Conservation (phyloP, 306 rosid species). For the Leucaena leucocephala region DNA sequence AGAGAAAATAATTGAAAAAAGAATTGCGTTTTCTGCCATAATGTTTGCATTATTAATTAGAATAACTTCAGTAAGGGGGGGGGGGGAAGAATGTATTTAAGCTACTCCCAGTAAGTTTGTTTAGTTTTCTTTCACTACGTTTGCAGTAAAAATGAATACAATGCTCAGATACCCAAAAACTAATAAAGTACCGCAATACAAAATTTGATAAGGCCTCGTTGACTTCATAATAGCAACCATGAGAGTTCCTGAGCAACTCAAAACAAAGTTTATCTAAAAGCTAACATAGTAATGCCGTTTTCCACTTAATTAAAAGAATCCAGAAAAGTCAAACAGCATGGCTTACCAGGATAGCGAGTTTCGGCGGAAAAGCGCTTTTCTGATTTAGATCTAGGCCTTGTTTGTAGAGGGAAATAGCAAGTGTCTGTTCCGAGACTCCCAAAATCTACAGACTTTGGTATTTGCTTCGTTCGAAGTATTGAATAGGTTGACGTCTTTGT, state of each 20-base stretch:
- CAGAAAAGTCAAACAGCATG: not conserved
- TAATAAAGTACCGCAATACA: not conserved
- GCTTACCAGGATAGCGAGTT: not conserved
- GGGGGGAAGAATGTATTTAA: not conserved
- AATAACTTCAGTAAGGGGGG: too few species aligned
- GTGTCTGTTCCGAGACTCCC: not conserved
- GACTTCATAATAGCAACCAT: not conserved
- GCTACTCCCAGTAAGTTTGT: not conserved
- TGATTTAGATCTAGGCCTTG: slow-evolving; percentile 39
- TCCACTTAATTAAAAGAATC: not conserved
- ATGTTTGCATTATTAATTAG: not conserved
- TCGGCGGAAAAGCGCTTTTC: not conserved
- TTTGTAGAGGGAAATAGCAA: slow-evolving; percentile 6
- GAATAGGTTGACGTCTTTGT: not conserved
- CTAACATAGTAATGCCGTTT: not conserved
- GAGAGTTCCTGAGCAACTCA: not conserved
- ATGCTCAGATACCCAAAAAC: not conserved
- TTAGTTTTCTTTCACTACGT: too few species aligned
- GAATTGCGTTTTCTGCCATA: slow-evolving; percentile 1
- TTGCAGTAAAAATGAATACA: not conserved
- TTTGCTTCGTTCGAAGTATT: not conserved
- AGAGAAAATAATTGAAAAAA: slow-evolving; percentile 7
- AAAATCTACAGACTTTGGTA: not conserved
- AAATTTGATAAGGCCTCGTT: not conserved
- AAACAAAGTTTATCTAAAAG: not conserved